These are phyloP conservation scores for Trichoderma simmonsii DNA, from an alignment of 2,329 filamentous ascomycete genomes.

Conservation along the genomic window DNA sequence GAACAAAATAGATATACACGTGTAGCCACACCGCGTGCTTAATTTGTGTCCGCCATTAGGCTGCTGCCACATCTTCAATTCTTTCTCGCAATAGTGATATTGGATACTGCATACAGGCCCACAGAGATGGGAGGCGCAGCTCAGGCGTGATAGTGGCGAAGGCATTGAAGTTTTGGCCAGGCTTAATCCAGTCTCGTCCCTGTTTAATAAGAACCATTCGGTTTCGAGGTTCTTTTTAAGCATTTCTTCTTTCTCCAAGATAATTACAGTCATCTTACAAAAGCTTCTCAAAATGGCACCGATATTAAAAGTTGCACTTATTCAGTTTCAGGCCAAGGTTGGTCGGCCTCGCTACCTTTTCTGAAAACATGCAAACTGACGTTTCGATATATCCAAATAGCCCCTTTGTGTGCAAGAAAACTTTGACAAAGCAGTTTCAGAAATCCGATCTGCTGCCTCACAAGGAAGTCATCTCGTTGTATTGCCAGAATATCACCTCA, in stretches of 20 bases:
- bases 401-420: not conserved
- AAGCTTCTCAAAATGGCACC: not conserved
- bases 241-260: not conserved
- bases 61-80: not conserved
- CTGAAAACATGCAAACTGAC: not conserved
- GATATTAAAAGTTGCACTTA: not conserved
- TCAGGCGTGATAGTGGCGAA: not conserved
- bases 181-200: not conserved
- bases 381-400: not conserved
- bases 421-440: not conserved
- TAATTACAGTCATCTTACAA: not conserved
- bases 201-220: not conserved
- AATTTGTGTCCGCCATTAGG: not conserved
- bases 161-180: no score
- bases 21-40: no score
- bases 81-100: not conserved
- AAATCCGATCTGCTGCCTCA: slow-evolving; percentile 3
- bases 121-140: not conserved
- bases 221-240: no score
- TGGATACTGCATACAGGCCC: not conserved
- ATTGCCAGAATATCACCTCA: slow-evolving; percentile 7
- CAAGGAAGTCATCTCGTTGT: not conserved
- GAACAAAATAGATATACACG: not conserved
- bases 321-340: not conserved
- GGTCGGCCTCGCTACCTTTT: not conserved